Evolutionary conservation across 768 basidiomycete genomes (phyloP).

Genomic region (Pulveroboletus sp.): DNA sequence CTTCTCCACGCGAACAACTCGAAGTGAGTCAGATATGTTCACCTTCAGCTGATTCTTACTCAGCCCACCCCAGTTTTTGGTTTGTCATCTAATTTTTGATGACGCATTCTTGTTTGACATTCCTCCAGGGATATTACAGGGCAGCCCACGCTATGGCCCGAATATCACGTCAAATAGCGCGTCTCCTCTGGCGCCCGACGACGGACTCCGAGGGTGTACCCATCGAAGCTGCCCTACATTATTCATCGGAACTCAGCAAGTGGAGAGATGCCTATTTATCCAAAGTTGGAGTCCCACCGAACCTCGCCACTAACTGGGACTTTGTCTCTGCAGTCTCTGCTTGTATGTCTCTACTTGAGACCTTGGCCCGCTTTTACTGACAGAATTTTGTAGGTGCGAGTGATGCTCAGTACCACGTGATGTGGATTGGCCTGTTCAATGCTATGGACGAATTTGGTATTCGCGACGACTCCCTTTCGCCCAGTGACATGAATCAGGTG

Average conservation of each 20-base stretch:
- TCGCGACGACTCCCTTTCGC: constrained; percentile 45
- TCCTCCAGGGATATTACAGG: constrained; percentile 68
- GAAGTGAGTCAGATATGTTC: constrained; percentile 46
- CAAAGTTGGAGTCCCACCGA: constrained; percentile 80
- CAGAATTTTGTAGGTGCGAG: constrained; percentile 51
- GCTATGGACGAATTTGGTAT: constrained; percentile 85
- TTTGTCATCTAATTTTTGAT: constrained; percentile 33
- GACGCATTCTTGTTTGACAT: constrained; percentile 7
- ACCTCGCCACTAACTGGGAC: constrained; percentile 85
- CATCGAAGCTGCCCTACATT: constrained; percentile 52
- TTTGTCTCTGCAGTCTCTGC: constrained; percentile 74
- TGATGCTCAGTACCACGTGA: constrained; percentile 85
- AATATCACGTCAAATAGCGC: constrained; percentile 76
- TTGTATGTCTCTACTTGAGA: constrained; percentile 35
- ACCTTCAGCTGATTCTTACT: constrained; percentile 2
- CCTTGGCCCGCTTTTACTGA: neutral
- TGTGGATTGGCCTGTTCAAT: constrained; percentile 83
- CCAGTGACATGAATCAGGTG: constrained; percentile 50
- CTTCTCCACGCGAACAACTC: constrained; percentile 72
- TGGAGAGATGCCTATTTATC: constrained; percentile 78
- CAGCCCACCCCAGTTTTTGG: constrained; percentile 52
- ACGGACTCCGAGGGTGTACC: constrained; percentile 77
- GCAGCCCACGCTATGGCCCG: constrained; percentile 82
- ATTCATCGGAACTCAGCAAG: constrained; percentile 52
- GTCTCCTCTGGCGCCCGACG: constrained; percentile 73